Conservation (phyloP, 768 basidiomycete genomes). For the Polyporus arcularius region DNA sequence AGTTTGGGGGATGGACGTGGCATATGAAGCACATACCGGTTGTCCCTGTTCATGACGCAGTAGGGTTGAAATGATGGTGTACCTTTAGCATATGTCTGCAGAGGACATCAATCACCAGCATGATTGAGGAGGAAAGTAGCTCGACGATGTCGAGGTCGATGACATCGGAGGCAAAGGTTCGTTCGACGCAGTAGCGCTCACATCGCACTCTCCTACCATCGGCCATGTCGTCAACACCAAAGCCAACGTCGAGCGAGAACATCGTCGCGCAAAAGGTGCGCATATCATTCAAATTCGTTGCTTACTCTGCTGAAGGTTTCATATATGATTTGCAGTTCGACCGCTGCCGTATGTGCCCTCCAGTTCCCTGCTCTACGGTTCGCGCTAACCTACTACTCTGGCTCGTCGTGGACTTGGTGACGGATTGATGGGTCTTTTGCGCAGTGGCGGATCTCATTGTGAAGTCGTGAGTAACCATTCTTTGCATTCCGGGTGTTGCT, state of each 20-base stretch:
- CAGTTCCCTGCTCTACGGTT: background rate
- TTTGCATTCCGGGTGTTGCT: background rate
- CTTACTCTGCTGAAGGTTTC: background rate
- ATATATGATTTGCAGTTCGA: constrained; percentile 57
- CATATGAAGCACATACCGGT: too few relatives aligned
- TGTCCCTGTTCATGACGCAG: too few relatives aligned
- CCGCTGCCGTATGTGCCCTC: constrained; percentile 69
- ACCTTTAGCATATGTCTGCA: too few relatives aligned
- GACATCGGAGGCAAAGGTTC: too few relatives aligned
- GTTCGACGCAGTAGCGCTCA: background rate
- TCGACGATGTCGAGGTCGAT: too few relatives aligned
- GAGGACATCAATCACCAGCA: too few relatives aligned
- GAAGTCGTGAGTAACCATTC: constrained; percentile 64
- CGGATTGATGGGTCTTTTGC: background rate
- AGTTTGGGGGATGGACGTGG: too few relatives aligned
- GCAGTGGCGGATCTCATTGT: constrained; percentile 81
- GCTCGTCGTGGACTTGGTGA: background rate
- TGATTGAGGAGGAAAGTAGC: too few relatives aligned
- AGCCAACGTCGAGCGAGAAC: constrained; percentile 85
- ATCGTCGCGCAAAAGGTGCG: constrained; percentile 85
- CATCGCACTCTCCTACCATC: background rate
- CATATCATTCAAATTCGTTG: background rate
- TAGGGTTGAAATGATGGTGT: too few relatives aligned
- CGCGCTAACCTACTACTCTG: background rate
- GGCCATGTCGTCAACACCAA: constrained; percentile 48